Conservation (phyloP, 352 stramenopile species). For the Blastocystis sp. region DNA sequence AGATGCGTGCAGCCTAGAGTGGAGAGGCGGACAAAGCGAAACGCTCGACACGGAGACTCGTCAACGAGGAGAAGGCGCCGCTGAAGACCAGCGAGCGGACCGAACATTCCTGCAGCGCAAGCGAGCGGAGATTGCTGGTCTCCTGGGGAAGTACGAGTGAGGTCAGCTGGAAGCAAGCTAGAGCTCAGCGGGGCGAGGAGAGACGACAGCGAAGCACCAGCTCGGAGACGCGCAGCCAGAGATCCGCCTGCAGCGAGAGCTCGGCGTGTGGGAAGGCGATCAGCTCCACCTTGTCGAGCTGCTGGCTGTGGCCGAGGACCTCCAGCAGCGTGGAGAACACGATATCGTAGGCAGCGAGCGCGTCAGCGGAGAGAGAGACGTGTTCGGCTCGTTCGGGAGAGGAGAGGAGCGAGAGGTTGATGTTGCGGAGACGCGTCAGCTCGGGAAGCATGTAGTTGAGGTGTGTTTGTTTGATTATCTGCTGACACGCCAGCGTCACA, state of each 20-base stretch:
- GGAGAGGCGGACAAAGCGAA: not conserved
- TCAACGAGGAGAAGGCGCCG: not conserved
- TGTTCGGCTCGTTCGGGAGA: not conserved
- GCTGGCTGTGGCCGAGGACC: not conserved
- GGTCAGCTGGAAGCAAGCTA: not conserved
- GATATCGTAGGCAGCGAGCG: not conserved
- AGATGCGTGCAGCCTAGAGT: not conserved
- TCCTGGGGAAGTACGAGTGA: not conserved
- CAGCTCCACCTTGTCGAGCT: not conserved
- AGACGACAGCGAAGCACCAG: not conserved
- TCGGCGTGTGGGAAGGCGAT: not conserved
- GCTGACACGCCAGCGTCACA: not conserved
- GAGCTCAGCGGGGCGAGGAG: too few species aligned
- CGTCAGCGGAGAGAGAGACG: not conserved
- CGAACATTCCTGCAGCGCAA: not conserved
- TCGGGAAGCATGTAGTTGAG: slow-evolving; percentile 1
- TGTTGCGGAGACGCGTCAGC: not conserved
- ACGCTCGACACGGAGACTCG: not conserved
- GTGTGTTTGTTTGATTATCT: not conserved
- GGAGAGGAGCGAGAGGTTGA: not conserved
- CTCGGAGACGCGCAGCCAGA: not conserved
- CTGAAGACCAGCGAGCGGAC: not conserved
- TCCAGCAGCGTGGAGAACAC: not conserved
- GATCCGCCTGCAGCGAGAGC: not conserved
- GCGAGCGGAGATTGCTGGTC: not conserved